Evolutionary conservation across 805 yeast genomes (phyloP), one percentile per base, ranked within the genome.

Genomic region (Candida maris): DNA sequence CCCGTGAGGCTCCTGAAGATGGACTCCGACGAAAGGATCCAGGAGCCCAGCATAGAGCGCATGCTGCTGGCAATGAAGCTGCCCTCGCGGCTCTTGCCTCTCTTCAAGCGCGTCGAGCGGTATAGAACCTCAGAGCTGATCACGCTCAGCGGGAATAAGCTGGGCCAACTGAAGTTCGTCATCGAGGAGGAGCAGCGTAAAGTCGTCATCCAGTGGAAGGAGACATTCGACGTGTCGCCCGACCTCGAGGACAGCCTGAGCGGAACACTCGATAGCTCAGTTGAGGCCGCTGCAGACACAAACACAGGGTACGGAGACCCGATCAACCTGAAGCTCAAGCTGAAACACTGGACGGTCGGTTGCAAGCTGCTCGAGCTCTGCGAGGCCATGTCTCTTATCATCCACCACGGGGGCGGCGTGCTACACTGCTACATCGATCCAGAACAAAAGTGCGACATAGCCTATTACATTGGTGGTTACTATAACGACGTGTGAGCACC

Each of bases 261-360:
- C 36, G 37, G 48, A n/a, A 8, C 28, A 7, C 8, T 25, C 15
- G 54, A 37, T 20, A 38, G 49, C 10, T 38, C 37, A 7, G 38
- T 45, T 30, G 45, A 35, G 27, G 45, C 42, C 10, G n/a, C n/a
- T n/a, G n/a, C n/a, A n/a, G 35, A 34, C 33, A 19, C n/a, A 27
- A 38, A 41, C 23, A 24, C 44, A 15, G 35, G 31, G 12, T 26
- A 37, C 36, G 42, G 51, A 13, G 31, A 61, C 19, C 72, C 66
- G 13, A 58, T 60, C 38, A 75, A 68, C 26, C 70, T 82, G 2
- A 60, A 68, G 19, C 73, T 84, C 19, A 69, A 68, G 46, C 60
- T 77, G 17, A 73, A 66, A 48, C 86, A 82, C 54, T 84, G 91
- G 91, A 77, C 69, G 48, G 61, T 77, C 42, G 84, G 85, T 1